Base-by-base conservation (phyloP, 2,329 filamentous ascomycete species). In the Pseudogymnoascus sp. region DNA sequence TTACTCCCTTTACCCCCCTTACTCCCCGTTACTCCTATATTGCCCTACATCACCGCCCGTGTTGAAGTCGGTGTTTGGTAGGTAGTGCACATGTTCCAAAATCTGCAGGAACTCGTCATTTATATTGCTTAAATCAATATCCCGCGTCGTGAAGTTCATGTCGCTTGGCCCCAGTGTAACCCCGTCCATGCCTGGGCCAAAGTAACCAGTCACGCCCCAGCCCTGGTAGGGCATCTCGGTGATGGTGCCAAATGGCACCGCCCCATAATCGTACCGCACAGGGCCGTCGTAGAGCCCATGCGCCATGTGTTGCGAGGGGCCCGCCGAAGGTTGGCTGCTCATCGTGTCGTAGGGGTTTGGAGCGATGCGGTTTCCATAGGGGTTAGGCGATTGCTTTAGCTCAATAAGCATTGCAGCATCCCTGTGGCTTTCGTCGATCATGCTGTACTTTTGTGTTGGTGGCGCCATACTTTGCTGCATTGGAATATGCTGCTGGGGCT, bases 361-460 rank as follows among this genome's bases (percentile, higher is more conserved):
- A 20, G 28, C 47, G 28, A 54, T 54, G 47, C 47, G 16, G 16
- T 6, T 33, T 20, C 47, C 47, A 54, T 54, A 54, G 18, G 70
- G 57, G 62, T 71, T 81, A 0, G 79, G 74, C 1, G 80, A 77
- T 65, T 78, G 76, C 37, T 69, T 66, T 11, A 83, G 71, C 12
- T 77, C 78, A 8, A 83, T 72, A 9, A 79, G 73, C 64, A 78
- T 77, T 67, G 79, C 77, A 12, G 75, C 75, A 38, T 78, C 75
- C 6, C 75, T 6, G 78, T 41, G 72, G 70, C 37, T 71, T 64
- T 69, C 20, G 64, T 65, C 38, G 66, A 68, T 61, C 68, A 70
- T 63, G 67, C 73, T 33, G 61, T 68, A 70, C 64, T 72, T 74
- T 2, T 71, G 67, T 38, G 69, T 70, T 20, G 69, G 69, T n/a